Base-by-base conservation (phyloP, 176 grass and related monocot genomes). In the Areca catechu region DNA sequence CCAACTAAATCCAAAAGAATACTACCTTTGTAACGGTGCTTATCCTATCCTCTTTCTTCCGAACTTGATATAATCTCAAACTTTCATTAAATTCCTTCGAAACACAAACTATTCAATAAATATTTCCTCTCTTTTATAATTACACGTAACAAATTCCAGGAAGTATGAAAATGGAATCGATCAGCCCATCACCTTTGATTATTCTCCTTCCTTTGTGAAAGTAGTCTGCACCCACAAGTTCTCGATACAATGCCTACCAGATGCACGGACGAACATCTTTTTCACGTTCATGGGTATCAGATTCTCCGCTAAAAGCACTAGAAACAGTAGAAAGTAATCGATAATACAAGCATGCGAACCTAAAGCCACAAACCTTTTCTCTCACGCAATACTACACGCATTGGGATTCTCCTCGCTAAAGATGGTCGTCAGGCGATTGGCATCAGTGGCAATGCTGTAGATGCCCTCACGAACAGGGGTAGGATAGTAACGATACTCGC, bases 351-450 rank as follows among this genome's bases (percentile, higher is more conserved):
- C 59, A 76, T 62, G 68, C 51, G 22, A 16, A 76, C 30, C 48
- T 28, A 57, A 61, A 51, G 30, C 55, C 48, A 22, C 34, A 37
- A 4, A 54, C 4, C 20, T 63, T 64, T 64, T 20, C 4, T 6
- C 24, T 95, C 78, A 98, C 20, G 49, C 77, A 55, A 98, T 98
- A 22, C 60, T 71, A 70, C 93, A 98, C 23, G 93, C 87, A 77
- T 98, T 92, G 12, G 93, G 93, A 62, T 98, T 98, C 81, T 98
- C 93, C 81, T 98, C 84, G 68, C 93, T 98, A 76, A 98, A 98
- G 76, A 98, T 98, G 57, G 83, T 85, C 56, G 87, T 92, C 19
- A 98, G 70, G 27, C 93, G 60, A 75, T 98, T 92, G 34, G 81
- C 83, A 55, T 98, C 93, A 9, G 93, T 89, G 73, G 93, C 88